Conservation (phyloP, 495 filamentous ascomycete species). For the Astrothelium macrocarpum region DNA sequence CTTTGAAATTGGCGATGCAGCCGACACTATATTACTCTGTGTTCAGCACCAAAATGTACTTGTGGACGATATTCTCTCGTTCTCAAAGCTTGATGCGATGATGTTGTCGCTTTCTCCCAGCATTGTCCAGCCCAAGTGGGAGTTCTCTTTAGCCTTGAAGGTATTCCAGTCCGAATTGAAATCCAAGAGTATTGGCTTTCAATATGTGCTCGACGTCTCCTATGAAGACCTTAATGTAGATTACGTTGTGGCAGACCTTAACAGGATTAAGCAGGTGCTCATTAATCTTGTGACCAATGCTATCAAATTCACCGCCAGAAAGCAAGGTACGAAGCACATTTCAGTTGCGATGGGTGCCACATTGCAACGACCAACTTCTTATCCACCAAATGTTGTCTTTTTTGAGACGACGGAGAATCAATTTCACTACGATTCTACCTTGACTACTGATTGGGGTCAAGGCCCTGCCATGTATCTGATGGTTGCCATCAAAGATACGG, state of each 20-base stretch:
- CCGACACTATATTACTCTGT: conserved; percentile 31
- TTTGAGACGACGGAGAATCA: conserved; percentile 20
- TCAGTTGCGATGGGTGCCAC: conserved; percentile 25
- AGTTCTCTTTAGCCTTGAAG: conserved; percentile 24
- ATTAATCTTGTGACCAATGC: conserved; percentile 33
- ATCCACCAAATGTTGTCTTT: conserved; percentile 30
- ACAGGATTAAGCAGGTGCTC: conserved; percentile 29
- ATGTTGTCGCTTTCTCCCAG: conserved; percentile 29
- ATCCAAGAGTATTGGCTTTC: conserved; percentile 25
- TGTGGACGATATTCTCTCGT: conserved; percentile 32
- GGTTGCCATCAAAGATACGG: conserved; percentile 33
- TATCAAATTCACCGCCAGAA: conserved; percentile 32
- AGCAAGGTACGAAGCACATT: conserved; percentile 22
- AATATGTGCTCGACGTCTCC: conserved; percentile 25
- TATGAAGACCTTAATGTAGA: conserved; percentile 23
- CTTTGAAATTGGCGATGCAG: conserved; percentile 22
- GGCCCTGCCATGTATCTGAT: conserved; percentile 28
- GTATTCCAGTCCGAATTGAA: conserved; percentile 32
- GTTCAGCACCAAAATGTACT: conserved; percentile 29
- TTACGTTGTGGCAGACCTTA: conserved; percentile 27
- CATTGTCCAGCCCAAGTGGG: conserved; percentile 21
- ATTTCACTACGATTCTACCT: conserved; percentile 27
- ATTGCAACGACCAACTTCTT: conserved; percentile 23
- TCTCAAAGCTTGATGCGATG: conserved; percentile 32
- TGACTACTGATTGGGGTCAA: conserved; percentile 24